phyloP scores from a whole-genome alignment of 208 protist species.

The Leishmania tropica region DNA sequence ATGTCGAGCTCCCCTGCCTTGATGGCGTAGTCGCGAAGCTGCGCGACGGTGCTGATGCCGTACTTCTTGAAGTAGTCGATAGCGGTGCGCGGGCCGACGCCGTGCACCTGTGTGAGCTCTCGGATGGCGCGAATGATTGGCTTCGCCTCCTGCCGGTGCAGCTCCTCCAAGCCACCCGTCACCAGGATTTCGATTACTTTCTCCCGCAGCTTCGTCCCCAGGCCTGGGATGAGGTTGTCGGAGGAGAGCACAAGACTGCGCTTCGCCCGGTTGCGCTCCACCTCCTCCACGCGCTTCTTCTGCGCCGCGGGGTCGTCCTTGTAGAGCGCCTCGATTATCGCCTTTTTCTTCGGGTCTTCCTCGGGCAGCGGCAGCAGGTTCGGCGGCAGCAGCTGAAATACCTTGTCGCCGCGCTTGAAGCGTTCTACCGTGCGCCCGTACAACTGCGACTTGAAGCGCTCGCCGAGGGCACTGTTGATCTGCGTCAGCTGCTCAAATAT shows the following conservation, averaged over 20 bases:
- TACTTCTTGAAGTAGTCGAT: constrained; percentile 74
- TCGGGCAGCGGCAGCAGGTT: constrained; percentile 65
- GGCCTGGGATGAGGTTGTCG: constrained; percentile 38
- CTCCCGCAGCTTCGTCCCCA: constrained; percentile 72
- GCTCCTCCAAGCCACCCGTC: constrained; percentile 77
- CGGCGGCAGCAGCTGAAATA: constrained; percentile 72
- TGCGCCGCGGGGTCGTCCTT: constrained; percentile 9
- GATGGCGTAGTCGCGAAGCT: constrained; percentile 57
- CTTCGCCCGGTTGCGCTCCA: constrained; percentile 42
- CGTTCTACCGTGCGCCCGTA: constrained; percentile 63
- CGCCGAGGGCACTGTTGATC: constrained; percentile 78
- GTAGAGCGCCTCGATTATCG: constrained; percentile 4
- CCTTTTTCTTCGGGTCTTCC: constrained; percentile 30
- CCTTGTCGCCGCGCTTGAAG: constrained; percentile 64
- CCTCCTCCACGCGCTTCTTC: constrained; percentile 20
- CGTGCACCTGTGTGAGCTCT: constrained; percentile 82
- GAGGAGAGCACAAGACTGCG: constrained; percentile 35
- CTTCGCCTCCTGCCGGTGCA: constrained; percentile 66
- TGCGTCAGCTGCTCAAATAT: constrained; percentile 82
- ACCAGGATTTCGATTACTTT: constrained; percentile 85
- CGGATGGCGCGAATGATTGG: constrained; percentile 81
- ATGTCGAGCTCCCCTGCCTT: constrained; percentile 38
- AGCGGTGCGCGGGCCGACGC: constrained; percentile 86
- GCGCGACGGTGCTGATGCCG: constrained; percentile 61
- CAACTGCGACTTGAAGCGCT: constrained; percentile 79